Percentiles rank a stretch among this genome's conserved stretches.
phyloP scores from a whole-genome alignment of 768 basidiomycete genomes.

The Russula dissimulans region DNA sequence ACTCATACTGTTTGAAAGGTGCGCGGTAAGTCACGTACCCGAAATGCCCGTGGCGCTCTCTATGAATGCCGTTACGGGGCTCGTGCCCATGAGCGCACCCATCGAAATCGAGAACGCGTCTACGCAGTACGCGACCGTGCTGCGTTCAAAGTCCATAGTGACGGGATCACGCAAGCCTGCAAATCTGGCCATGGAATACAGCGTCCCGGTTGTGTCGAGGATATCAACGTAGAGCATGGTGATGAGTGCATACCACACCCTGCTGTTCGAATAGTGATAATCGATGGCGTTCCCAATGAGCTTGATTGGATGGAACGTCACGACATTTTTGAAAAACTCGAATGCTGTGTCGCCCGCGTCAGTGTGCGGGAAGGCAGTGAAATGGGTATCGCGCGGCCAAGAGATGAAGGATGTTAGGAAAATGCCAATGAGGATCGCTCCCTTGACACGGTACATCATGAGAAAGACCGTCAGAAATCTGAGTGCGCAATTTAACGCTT shows the following conservation, averaged over 20 bases:
- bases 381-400: conserved; percentile 75
- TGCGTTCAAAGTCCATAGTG: conserved; percentile 80
- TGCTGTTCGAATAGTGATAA: conserved; percentile 40
- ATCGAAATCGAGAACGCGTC: conserved; percentile 77
- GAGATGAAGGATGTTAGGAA: conserved; percentile 78
- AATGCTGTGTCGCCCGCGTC: conserved; percentile 59
- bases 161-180: conserved; percentile 80
- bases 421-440: conserved; percentile 76
- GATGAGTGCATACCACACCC: conserved; percentile 79
- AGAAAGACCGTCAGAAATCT: conserved; percentile 69
- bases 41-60: conserved; percentile 77
- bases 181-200: conserved; percentile 88
- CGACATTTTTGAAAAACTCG: conserved; percentile 78
- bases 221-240: conserved; percentile 90
- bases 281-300: conserved; percentile 59
- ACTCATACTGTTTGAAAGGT: too few species aligned
- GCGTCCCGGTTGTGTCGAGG: conserved; percentile 55
- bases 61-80: conserved; percentile 75
- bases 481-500: neutral
- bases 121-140: conserved; percentile 72
- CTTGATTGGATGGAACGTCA: conserved; percentile 57
- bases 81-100: conserved; percentile 71
- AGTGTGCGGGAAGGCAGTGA: conserved; percentile 78
- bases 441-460: conserved; percentile 79
- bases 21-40: conserved; percentile 29